These are phyloP conservation scores for Puya raimondii DNA, from an alignment of 176 grass and related monocot genomes.

Conservation along the genomic window DNA sequence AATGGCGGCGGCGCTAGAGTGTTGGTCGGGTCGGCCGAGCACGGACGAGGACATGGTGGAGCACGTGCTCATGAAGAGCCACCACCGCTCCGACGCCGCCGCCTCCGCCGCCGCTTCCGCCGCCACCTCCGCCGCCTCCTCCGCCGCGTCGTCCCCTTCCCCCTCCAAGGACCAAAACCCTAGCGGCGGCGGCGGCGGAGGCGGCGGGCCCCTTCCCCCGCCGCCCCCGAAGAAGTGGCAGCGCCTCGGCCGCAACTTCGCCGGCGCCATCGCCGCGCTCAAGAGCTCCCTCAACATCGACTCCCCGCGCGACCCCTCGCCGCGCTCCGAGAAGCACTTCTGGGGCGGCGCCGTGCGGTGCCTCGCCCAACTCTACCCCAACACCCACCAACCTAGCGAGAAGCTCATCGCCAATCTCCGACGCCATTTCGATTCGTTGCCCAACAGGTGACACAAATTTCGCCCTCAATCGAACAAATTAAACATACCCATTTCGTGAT, in stretches of 20 bases:
- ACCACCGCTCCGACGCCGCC: slow-evolving; percentile 66
- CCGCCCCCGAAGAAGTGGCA: slow-evolving; percentile 80
- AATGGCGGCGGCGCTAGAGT: slow-evolving; percentile 96
- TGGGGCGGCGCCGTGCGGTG: slow-evolving; percentile 45
- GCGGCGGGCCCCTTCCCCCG: slow-evolving; percentile 1
- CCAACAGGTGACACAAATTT: slow-evolving; percentile 54
- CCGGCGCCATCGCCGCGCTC: slow-evolving; percentile 77
- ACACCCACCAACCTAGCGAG: slow-evolving; percentile 55
- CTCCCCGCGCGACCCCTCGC: slow-evolving; percentile 44
- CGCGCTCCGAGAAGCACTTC: slow-evolving; percentile 44
- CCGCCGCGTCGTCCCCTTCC: slow-evolving; percentile 16
- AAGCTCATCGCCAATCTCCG: slow-evolving; percentile 80
- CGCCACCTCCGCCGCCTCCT: slow-evolving; percentile 22
- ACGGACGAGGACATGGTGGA: slow-evolving; percentile 98
- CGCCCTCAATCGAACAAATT: not conserved
- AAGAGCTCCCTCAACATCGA: slow-evolving; percentile 83
- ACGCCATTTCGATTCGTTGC: slow-evolving; percentile 89
- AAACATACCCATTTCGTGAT: not conserved
- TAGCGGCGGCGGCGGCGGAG: slow-evolving; percentile 1
- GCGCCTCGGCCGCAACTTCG: slow-evolving; percentile 75
- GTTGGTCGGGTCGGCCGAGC: slow-evolving; percentile 95
- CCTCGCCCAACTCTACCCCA: slow-evolving; percentile 67
- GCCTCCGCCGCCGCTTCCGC: slow-evolving; percentile 35
- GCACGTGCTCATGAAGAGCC: slow-evolving; percentile 91
- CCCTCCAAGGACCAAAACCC: slow-evolving; percentile 11